Conservation (phyloP, 495 filamentous ascomycete species). For the Penicillium paradoxum region DNA sequence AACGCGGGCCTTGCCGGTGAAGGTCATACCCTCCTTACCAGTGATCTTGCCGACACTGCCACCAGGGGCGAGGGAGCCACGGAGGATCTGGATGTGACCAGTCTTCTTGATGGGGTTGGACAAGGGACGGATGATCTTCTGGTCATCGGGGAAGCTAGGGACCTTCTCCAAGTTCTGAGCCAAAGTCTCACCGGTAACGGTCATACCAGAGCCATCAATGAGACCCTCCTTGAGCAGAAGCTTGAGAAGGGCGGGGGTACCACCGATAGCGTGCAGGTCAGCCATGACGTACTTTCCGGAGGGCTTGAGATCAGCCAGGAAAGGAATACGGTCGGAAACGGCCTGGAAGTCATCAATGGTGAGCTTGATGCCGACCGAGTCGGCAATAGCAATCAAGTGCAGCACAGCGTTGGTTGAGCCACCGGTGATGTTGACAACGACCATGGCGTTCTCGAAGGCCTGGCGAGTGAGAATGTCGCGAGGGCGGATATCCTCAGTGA, state of each 20-base stretch:
- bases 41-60: conserved; percentile 97
- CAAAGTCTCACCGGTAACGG: conserved; percentile 90
- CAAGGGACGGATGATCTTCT: conserved; percentile 87
- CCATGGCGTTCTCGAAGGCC: conserved; percentile 96
- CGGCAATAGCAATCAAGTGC: conserved; percentile 93
- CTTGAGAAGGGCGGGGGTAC: conserved; percentile 86
- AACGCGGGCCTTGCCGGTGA: conserved; percentile 81
- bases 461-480: conserved; percentile 84
- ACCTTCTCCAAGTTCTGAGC: conserved; percentile 81
- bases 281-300: conserved; percentile 96
- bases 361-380: conserved; percentile 87
- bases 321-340: conserved; percentile 85
- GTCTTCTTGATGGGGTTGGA: conserved; percentile 89
- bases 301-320: conserved; percentile 95
- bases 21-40: conserved; percentile 88
- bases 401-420: conserved; percentile 97
- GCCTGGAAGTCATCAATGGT: conserved; percentile 97
- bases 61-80: conserved; percentile 83
- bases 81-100: conserved; percentile 95
- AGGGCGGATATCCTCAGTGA: conserved; percentile 84
- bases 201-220: conserved; percentile 82
- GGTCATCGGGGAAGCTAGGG: conserved; percentile 73
- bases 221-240: conserved; percentile 86
- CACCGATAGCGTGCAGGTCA: conserved; percentile 84
- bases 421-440: conserved; percentile 88